Base-by-base conservation (phyloP, 176 grass and related monocot genomes). In the Bonia amplexicaulis region DNA sequence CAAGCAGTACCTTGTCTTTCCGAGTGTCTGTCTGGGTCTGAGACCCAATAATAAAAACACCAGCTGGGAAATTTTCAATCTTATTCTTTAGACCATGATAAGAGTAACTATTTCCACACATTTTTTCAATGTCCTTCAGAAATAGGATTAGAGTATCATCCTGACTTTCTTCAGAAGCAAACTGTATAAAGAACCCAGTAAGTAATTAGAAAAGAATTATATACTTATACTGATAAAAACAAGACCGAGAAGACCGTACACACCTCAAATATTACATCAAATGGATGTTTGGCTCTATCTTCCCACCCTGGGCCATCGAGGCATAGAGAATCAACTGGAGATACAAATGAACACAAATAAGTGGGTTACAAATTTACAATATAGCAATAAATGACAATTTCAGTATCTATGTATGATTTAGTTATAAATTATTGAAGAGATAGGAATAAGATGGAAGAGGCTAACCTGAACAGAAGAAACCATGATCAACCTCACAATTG, bases 241-340 rank as follows among this genome's bases (percentile, higher is more conserved):
- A 74, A 68, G 20, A 23, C 22, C 58, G 87, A 27, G 57, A 84
- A 84, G 59, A 76, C 65, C 5, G 10, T 22, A 71, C 78, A 57
- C 49, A 97, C 95, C 95, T 98, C 96, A 82, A 92, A 83, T 65
- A 95, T 72, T 55, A 95, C 89, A 90, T 90, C 94, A 78, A 95
- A 88, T 52, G 91, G 87, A 85, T 88, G 84, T 89, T 93, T 98
- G 35, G 90, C 93, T 85, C 77, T 85, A 82, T 90, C 83, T 81
- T 98, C 91, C 76, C 89, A 93, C 67, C 83, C 87, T 84, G 93
- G 91, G 62, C 66, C 80, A 85, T 98, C 96, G 3, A 90, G 73
- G 85, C 91, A 86, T 62, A 98, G 83, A 73, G 83, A 90, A 63
- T 98, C 96, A 62, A 79, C 96, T 98, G 83, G 77, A 84, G 37